A percentile compares a stretch with the other conserved stretches of the same genome.
phyloP scores from a whole-genome alignment of 257 asterid genomes.

The Solanum gandarillasii region DNA sequence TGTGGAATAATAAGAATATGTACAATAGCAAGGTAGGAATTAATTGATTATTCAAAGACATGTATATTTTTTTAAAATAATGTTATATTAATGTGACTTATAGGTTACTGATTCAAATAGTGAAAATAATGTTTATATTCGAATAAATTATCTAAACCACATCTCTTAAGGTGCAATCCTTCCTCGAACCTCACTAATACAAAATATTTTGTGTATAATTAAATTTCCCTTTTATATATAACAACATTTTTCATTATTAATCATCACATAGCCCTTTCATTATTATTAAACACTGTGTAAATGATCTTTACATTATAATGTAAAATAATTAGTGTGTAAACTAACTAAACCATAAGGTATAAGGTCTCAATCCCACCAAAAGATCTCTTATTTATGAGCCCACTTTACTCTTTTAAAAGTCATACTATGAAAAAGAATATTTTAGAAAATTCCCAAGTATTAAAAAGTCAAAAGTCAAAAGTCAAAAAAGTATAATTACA shows the following conservation, averaged over 20 bases:
- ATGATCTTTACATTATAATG: not conserved
- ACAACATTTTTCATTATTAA: not conserved
- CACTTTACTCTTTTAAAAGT: not conserved
- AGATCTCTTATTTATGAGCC: not conserved
- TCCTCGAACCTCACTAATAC: rapidly evolving
- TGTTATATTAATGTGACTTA: no score
- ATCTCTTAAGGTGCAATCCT: rapidly evolving
- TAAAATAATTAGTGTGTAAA: not conserved
- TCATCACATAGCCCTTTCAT: not conserved
- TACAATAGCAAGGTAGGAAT: not conserved
- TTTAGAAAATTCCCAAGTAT: not conserved
- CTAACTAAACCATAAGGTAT: not conserved
- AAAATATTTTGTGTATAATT: not conserved
- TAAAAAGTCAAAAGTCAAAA: not conserved
- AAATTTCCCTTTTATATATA: not conserved
- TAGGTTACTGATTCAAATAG: not conserved
- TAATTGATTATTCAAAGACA: not conserved
- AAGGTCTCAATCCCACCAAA: not conserved
- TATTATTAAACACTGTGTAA: not conserved
- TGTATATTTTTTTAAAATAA: rapidly evolving
- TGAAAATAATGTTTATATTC: not conserved
- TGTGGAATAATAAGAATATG: not conserved
- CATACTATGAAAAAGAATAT: not conserved
- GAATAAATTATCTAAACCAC: rapidly evolving
- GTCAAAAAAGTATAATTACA: no score